Percentiles rank a stretch among this genome's conserved stretches.
phyloP scores from a whole-genome alignment of 2,329 filamentous ascomycete genomes.

The Parastagonospora avenae region DNA sequence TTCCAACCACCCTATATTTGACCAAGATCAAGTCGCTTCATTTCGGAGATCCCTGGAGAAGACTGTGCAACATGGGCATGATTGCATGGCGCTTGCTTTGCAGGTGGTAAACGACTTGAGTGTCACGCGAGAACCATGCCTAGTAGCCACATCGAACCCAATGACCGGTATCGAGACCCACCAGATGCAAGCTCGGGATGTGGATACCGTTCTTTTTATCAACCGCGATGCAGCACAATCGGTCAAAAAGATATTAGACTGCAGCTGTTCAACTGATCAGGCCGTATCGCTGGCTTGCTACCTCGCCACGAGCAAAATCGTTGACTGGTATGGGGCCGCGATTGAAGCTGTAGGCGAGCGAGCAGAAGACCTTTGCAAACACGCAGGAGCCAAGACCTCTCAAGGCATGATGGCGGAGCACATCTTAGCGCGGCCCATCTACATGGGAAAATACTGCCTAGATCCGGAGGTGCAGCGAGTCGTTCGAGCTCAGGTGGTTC shows the following conservation, averaged over 20 bases:
- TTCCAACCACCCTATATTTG: neutral
- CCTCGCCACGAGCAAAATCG: constrained; percentile 1
- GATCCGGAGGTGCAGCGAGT: neutral
- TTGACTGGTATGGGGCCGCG: constrained; percentile 3
- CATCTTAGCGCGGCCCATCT: constrained; percentile 1
- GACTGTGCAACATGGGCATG: neutral
- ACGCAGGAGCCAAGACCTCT: neutral
- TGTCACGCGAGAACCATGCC: neutral
- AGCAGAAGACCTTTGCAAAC: neutral
- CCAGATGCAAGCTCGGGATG: neutral
- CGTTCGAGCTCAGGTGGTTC: neutral
- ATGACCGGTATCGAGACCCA: neutral
- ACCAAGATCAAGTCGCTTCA: neutral
- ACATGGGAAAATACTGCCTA: constrained; percentile 2
- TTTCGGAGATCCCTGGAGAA: neutral
- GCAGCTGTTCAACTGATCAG: neutral
- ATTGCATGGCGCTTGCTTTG: constrained; percentile 2
- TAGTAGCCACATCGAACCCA: neutral
- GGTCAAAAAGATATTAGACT: constrained; percentile 2
- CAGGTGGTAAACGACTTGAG: neutral
- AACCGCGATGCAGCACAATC: constrained; percentile 2
- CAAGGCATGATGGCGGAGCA: neutral
- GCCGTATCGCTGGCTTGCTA: constrained; percentile 1
- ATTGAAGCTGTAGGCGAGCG: constrained; percentile 1
- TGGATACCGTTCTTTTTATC: constrained; percentile 3